These are phyloP conservation scores for Triticum dicoccoides DNA, from an alignment of 176 grass and related monocot genomes.

Conservation along the genomic window DNA sequence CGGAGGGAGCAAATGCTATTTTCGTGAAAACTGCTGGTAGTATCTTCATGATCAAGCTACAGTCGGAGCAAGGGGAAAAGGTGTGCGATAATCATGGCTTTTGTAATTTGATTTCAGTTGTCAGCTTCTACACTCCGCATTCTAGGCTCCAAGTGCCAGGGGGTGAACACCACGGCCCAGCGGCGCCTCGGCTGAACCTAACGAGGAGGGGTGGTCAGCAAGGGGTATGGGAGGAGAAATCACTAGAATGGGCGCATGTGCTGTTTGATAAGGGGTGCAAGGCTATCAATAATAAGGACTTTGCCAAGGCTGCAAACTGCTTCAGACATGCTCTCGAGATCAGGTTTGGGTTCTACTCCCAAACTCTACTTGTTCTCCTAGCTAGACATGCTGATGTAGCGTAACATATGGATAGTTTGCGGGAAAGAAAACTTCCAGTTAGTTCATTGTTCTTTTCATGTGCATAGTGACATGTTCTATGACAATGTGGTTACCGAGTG, in stretches of 20 bases:
- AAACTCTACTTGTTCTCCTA: not conserved
- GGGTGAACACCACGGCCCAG: not conserved
- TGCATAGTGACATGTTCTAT: not conserved
- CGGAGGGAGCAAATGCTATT: not conserved
- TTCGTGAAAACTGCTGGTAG: not conserved
- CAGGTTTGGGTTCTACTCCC: not conserved
- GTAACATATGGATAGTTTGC: not conserved
- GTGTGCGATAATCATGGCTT: not conserved
- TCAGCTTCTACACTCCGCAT: not conserved
- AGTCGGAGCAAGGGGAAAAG: not conserved
- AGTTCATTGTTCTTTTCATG: not conserved
- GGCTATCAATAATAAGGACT: not conserved
- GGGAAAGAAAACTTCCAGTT: not conserved
- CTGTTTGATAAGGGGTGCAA: not conserved
- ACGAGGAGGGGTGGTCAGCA: not conserved
- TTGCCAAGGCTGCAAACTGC: not conserved
- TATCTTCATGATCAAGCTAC: not conserved
- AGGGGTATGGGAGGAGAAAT: not conserved
- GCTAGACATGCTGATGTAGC: not conserved
- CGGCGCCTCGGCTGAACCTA: no score
- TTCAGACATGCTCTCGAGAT: not conserved
- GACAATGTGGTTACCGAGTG: not conserved
- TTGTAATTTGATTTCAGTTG: not conserved
- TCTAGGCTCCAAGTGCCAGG: not conserved
- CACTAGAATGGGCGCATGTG: not conserved